Percentiles rank a stretch among this genome's conserved stretches.
These are phyloP conservation scores for Excoecaria agallocha DNA, from an alignment of 345 rosid genomes.

Conservation along the genomic window DNA sequence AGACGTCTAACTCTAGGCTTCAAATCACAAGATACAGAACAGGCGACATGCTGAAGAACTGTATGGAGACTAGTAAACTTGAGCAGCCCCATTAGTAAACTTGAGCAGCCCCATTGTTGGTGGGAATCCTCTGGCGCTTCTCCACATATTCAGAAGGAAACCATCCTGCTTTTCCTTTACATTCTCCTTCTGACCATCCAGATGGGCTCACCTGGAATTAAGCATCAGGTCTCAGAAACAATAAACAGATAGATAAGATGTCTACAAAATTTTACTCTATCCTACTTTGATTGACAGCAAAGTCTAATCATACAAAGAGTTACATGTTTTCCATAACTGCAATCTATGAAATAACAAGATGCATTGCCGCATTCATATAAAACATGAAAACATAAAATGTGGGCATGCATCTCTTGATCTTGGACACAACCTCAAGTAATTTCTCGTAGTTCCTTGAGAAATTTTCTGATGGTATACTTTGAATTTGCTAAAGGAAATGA, in stretches of 20 bases:
- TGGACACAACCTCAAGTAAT: not conserved
- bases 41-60: not conserved
- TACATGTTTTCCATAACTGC: not conserved
- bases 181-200: slow-evolving; percentile 98
- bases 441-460: not conserved
- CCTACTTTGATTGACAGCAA: not conserved
- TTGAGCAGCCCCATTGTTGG: slow-evolving; percentile 40
- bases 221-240: not conserved
- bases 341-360: not conserved
- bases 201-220: slow-evolving; percentile 57
- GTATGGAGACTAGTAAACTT: slow-evolving; percentile 37
- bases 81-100: too few species aligned
- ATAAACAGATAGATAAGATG: not conserved
- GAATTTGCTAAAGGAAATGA: not conserved
- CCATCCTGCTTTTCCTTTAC: slow-evolving; percentile 96
- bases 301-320: not conserved
- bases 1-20: not conserved
- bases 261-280: not conserved
- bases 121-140: slow-evolving; percentile 80
- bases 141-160: slow-evolving; percentile 82
- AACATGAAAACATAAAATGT: not conserved
- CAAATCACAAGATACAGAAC: not conserved
- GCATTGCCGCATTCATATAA: not conserved
- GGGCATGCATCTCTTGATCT: not conserved
- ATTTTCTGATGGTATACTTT: not conserved